These are phyloP conservation scores for Gelatoporia subvermispora DNA, from an alignment of 768 basidiomycete genomes.

Conservation along the genomic window DNA sequence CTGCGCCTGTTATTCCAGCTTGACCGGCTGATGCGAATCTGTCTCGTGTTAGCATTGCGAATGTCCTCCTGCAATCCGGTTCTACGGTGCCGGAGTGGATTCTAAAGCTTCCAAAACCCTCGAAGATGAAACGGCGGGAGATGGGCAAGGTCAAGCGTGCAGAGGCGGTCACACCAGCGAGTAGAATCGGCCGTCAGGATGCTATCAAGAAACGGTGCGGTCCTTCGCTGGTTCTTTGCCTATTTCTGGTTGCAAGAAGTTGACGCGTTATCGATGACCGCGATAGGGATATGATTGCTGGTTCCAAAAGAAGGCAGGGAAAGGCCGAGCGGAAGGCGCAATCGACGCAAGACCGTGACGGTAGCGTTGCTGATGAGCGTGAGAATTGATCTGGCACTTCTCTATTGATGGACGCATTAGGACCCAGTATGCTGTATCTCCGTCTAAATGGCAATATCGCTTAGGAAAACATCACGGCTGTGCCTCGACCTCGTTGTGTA, in stretches of 20 bases:
- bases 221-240: not conserved
- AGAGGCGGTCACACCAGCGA: slow-evolving; percentile 66
- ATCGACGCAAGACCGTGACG: not conserved
- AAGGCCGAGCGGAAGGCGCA: slow-evolving; percentile 21
- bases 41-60: slow-evolving; percentile 66
- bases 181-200: slow-evolving; percentile 62
- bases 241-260: no score
- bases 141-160: slow-evolving; percentile 85
- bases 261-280: slow-evolving; percentile 6
- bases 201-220: slow-evolving; percentile 69
- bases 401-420: no score
- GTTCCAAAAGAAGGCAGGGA: slow-evolving; percentile 61
- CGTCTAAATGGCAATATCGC: no score
- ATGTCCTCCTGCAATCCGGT: slow-evolving; percentile 91
- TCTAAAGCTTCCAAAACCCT: slow-evolving; percentile 87
- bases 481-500: no score
- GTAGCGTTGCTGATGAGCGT: no score
- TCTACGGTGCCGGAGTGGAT: slow-evolving; percentile 94
- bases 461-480: no score
- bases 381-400: no score
- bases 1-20: no score
- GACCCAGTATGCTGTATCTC: no score
- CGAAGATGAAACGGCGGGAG: slow-evolving; percentile 77
- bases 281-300: slow-evolving; percentile 72
- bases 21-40: no score